Conservation (phyloP, 495 filamentous ascomycete genomes). For the Gamarada debralockiae region DNA sequence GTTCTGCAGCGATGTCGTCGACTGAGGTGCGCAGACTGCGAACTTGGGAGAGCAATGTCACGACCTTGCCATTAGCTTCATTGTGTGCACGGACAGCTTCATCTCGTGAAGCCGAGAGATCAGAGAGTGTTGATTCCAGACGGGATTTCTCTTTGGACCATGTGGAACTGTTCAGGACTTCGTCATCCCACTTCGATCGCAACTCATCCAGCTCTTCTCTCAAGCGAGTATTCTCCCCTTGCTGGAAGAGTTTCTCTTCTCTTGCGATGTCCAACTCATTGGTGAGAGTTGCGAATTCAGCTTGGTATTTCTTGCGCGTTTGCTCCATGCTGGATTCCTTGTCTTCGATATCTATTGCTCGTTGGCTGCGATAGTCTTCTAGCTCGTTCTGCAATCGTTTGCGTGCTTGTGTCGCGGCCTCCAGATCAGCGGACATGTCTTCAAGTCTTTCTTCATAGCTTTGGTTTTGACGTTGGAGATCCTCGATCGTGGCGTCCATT, state of each 20-base stretch:
- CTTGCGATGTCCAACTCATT: slow-evolving; percentile 91
- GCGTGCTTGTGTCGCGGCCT: slow-evolving; percentile 82
- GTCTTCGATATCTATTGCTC: slow-evolving; percentile 94
- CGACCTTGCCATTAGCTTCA: slow-evolving; percentile 89
- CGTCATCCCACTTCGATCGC: slow-evolving; percentile 96
- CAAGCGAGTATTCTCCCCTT: slow-evolving; percentile 65
- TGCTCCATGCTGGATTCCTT: slow-evolving; percentile 96
- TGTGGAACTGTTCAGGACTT: slow-evolving; percentile 94
- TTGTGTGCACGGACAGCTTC: slow-evolving; percentile 92
- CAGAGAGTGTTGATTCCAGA: slow-evolving; percentile 85
- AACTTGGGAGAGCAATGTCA: slow-evolving; percentile 87
- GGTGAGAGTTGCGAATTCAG: slow-evolving; percentile 82
- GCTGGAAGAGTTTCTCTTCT: slow-evolving; percentile 67
- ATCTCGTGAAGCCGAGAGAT: slow-evolving; percentile 83
- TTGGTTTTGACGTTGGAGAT: slow-evolving; percentile 85
- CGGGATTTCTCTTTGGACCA: slow-evolving; percentile 98
- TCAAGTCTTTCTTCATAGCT: slow-evolving; percentile 87
- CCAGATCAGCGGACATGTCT: slow-evolving; percentile 85
- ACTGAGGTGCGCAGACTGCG: slow-evolving; percentile 76
- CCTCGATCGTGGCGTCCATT: slow-evolving; percentile 84
- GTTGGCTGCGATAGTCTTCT: slow-evolving; percentile 92
- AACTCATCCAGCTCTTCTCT: slow-evolving; percentile 94
- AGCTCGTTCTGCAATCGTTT: slow-evolving; percentile 96
- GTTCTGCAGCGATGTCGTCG: slow-evolving; percentile 82
- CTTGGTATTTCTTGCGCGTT: slow-evolving; percentile 94